A percentile compares a stretch with the other conserved stretches of the same genome.
Evolutionary conservation across 257 asterid species (phyloP).

Genomic region (Euphrasia confusa): DNA sequence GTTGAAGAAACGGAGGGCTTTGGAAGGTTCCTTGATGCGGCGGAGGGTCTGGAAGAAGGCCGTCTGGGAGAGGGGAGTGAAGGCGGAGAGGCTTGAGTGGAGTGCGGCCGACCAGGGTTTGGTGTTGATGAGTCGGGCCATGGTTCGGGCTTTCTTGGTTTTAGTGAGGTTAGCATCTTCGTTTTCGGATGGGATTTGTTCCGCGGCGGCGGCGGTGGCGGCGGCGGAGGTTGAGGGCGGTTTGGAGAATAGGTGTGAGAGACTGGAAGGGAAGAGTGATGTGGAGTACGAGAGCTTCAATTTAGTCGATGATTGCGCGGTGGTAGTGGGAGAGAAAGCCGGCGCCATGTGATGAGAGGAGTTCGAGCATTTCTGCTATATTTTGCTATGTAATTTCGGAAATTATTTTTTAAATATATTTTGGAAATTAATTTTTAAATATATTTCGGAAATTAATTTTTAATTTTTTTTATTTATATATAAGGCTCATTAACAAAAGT

Average conservation of each 20-base stretch:
- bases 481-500: background rate
- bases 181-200: constrained; percentile 1
- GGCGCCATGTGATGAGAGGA: constrained; percentile 15
- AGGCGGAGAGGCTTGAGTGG: constrained; percentile 46
- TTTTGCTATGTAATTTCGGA: no score
- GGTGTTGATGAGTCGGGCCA: constrained; percentile 55
- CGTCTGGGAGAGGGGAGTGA: constrained; percentile 60
- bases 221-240: constrained; percentile 25
- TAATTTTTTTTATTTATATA: no score
- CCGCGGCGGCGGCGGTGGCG: constrained; percentile 15
- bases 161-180: constrained; percentile 30
- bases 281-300: constrained; percentile 27
- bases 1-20: constrained; percentile 63
- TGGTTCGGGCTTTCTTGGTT: constrained; percentile 45
- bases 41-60: constrained; percentile 65
- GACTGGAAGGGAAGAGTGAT: constrained; percentile 36
- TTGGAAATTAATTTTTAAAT: no score
- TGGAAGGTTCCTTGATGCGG: constrained; percentile 48
- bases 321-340: constrained; percentile 14
- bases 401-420: no score
- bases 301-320: constrained; percentile 22
- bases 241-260: constrained; percentile 30
- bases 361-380: constrained; percentile 12
- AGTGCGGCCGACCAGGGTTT: constrained; percentile 57
- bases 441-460: no score